Evolutionary conservation across 495 filamentous ascomycete genomes (phyloP).

Genomic region (Lindgomyces ingoldianus): DNA sequence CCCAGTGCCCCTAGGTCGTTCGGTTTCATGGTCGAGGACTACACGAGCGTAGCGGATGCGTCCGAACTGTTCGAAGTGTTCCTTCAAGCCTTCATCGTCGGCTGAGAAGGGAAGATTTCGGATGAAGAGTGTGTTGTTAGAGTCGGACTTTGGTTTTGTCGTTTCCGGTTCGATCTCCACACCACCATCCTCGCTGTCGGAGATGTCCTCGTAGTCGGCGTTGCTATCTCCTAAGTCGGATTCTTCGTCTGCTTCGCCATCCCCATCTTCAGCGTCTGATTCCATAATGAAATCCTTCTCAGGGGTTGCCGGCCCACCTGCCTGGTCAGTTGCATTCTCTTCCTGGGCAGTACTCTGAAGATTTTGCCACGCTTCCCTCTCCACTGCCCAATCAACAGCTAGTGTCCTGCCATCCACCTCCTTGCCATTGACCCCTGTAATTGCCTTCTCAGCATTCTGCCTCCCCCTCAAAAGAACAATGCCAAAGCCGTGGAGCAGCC

Average conservation of each 20-base stretch:
- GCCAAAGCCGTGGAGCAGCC: constrained; percentile 77
- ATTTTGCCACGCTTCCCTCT: constrained; percentile 81
- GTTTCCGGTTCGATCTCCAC: constrained; percentile 26
- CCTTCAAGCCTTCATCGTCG: constrained; percentile 74
- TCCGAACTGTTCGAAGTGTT: constrained; percentile 84
- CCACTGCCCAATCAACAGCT: constrained; percentile 95
- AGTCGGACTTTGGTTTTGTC: constrained; percentile 55
- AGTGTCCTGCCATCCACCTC: constrained; percentile 81
- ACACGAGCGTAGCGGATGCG: constrained; percentile 82
- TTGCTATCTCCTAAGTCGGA: constrained; percentile 33
- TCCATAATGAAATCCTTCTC: constrained; percentile 46
- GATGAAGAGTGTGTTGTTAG: constrained; percentile 82
- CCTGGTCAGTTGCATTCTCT: constrained; percentile 42
- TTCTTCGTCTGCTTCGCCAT: constrained; percentile 43
- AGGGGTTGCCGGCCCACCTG: constrained; percentile 45
- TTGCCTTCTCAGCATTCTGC: constrained; percentile 89
- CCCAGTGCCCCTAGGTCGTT: constrained; percentile 83
- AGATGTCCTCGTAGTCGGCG: constrained; percentile 44
- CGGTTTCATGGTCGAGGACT: constrained; percentile 80
- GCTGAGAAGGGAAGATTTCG: constrained; percentile 90
- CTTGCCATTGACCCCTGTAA: constrained; percentile 83
- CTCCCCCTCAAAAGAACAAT: constrained; percentile 86
- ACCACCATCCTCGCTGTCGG: constrained; percentile 40
- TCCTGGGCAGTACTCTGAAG: constrained; percentile 49
- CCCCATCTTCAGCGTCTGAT: constrained; percentile 40